Base-by-base conservation (phyloP, 2,329 filamentous ascomycete species). In the Calonectria honghensis region DNA sequence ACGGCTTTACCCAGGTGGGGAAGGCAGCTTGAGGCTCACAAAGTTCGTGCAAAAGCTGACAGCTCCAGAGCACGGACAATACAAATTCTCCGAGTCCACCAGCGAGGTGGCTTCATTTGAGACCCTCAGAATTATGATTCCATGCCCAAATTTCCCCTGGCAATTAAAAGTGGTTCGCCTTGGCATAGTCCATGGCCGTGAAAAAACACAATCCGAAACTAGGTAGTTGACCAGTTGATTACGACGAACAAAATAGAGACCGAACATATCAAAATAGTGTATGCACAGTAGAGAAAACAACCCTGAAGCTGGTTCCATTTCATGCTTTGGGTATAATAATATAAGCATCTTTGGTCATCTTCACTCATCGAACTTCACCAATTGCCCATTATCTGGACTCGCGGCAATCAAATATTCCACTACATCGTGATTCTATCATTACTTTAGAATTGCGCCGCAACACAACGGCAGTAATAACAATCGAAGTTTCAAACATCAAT, bases 11-110 rank as follows among this genome's bases (percentile, higher is more conserved):
- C 9, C 16, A 59, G 24, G 10, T 11, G 18, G 52, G 29, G 18
- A 57, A n/a, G 31, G 18, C 31, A 24, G 31, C 31, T 9, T 37
- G 31, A 24, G n/a, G 4, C 4, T 37, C 20, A 14, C 5, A 57
- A 18, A 57, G 9, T 32, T 57, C 1, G 31, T 54, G 10, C 31
- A 32, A 32, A 35, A 57, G 31, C 18, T 35, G 52, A 57, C 52
- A 32, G 6, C 5, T 57, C 16, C 4, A n/a, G 6, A n/a, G 16
- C 31, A 59, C 31, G 52, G 52, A 59, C 31, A 59, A 59, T 32
- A 35, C 20, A 59, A 59, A 37, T 59, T 59, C 31, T 35, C 52
- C 52, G 52, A 59, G 37, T 59, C 52, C 52, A 59, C 52, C 52
- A 59, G 32, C 52, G 52, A 59, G 31, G 31, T 37, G 31, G 45